A percentile compares a stretch with the other conserved stretches of the same genome.
phyloP scores from a whole-genome alignment of 768 basidiomycete species.

The Rhizopogon salebrosus region DNA sequence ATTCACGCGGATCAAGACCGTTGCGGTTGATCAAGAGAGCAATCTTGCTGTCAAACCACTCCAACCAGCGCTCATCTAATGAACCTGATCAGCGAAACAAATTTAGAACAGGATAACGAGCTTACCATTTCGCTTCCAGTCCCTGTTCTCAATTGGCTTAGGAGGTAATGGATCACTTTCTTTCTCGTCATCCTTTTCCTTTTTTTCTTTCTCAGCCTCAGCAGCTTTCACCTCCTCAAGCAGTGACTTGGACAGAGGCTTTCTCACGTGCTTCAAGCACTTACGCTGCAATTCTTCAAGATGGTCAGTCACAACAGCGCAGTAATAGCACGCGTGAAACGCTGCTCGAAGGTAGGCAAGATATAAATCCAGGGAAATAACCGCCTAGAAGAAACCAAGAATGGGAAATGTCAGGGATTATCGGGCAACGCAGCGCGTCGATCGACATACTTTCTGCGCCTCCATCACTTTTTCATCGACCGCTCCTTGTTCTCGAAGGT shows the following conservation, averaged over 20 bases:
- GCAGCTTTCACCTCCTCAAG: slow-evolving; percentile 58
- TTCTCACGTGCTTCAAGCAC: slow-evolving; percentile 89
- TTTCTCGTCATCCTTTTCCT: slow-evolving; percentile 43
- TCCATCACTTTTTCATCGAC: slow-evolving; percentile 64
- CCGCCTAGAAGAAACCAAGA: slow-evolving; percentile 45
- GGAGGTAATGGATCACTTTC: slow-evolving; percentile 26
- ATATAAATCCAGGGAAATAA: slow-evolving; percentile 85
- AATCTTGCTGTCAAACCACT: slow-evolving; percentile 84
- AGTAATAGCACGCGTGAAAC: slow-evolving; percentile 97
- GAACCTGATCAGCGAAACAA: slow-evolving; percentile 10
- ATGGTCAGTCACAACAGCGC: slow-evolving; percentile 88
- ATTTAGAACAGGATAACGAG: slow-evolving; percentile 3
- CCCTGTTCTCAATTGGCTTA: slow-evolving; percentile 39
- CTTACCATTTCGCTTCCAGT: slow-evolving; percentile 68
- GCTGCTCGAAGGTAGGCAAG: slow-evolving; percentile 90
- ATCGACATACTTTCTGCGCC: slow-evolving; percentile 59
- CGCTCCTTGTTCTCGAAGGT: slow-evolving; percentile 60
- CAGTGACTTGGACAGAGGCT: slow-evolving; percentile 57
- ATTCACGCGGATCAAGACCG: slow-evolving; percentile 79
- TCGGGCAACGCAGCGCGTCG: background rate
- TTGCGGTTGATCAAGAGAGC: slow-evolving; percentile 74
- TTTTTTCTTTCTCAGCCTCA: slow-evolving; percentile 40
- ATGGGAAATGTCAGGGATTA: slow-evolving; percentile 9
- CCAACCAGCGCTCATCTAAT: slow-evolving; percentile 83
- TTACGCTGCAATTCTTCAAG: slow-evolving; percentile 93